Percentiles rank a stretch among this genome's conserved stretches.
Conservation (phyloP, 75 land plant genomes). For the Picea glauca region DNA sequence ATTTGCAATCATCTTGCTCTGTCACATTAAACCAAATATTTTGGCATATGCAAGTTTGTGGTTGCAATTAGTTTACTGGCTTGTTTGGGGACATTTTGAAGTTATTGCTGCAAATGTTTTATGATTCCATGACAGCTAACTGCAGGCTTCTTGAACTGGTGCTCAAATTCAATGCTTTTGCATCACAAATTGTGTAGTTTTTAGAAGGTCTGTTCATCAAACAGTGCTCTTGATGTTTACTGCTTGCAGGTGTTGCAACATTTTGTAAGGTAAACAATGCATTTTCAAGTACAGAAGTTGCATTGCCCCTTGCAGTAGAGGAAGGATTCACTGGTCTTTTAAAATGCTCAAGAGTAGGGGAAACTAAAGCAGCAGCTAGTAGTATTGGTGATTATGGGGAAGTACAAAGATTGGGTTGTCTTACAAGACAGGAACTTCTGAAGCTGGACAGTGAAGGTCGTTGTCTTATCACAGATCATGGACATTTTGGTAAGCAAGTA, state of each 20-base stretch:
- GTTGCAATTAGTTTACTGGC: neutral
- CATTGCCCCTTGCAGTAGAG: slow-evolving; percentile 85
- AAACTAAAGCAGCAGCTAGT: slow-evolving; percentile 12
- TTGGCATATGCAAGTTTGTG: neutral
- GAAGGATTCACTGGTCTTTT: slow-evolving; percentile 92
- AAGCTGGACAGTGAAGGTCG: slow-evolving; percentile 89
- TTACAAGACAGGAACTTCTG: slow-evolving; percentile 67
- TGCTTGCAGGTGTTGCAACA: slow-evolving; percentile 78
- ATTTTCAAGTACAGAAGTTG: slow-evolving; percentile 49
- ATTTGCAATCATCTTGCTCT: neutral
- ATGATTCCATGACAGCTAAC: neutral
- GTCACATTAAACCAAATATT: neutral
- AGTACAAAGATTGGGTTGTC: slow-evolving; percentile 34
- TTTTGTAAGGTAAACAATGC: slow-evolving; percentile 75
- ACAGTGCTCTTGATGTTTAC: neutral
- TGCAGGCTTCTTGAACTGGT: neutral
- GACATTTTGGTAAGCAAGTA: slow-evolving; percentile 76
- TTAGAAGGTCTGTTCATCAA: neutral
- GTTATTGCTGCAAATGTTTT: neutral
- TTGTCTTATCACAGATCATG: slow-evolving; percentile 94
- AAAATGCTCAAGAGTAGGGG: slow-evolving; percentile 19
- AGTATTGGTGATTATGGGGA: slow-evolving; percentile 22
- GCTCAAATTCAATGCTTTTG: neutral
- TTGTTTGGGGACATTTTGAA: neutral
- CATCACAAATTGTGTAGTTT: neutral